A percentile compares a stretch with the other conserved stretches of the same genome.
Conservation (phyloP, 164 flowering plant species). For the Saururus chinensis region DNA sequence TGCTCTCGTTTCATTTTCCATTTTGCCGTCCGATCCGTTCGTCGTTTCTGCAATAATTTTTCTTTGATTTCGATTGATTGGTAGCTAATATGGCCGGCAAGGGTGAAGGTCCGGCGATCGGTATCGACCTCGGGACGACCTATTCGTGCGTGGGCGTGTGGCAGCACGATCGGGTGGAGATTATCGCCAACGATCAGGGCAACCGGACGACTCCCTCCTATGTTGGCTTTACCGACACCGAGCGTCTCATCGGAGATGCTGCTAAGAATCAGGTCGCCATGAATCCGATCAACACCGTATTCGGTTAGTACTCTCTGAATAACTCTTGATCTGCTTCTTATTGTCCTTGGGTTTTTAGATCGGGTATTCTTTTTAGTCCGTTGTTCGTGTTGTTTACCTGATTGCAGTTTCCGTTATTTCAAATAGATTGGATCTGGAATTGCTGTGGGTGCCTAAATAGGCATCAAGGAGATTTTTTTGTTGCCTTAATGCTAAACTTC, state of each 20-base stretch:
- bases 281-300: slow-evolving; percentile 47
- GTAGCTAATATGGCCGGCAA: slow-evolving; percentile 12
- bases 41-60: neutral
- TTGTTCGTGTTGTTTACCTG: too few relatives aligned
- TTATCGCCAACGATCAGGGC: slow-evolving; percentile 41
- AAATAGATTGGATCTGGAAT: too few relatives aligned
- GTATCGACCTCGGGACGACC: slow-evolving; percentile 47
- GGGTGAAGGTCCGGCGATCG: slow-evolving; percentile 30
- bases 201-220: slow-evolving; percentile 52
- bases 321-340: neutral
- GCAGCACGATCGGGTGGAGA: slow-evolving; percentile 45
- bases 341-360: neutral
- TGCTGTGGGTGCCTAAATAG: too few relatives aligned
- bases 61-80: neutral
- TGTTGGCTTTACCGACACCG: slow-evolving; percentile 39
- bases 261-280: slow-evolving; percentile 49
- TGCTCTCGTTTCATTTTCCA: too few relatives aligned
- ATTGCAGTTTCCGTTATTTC: too few relatives aligned
- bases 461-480: too few relatives aligned
- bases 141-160: slow-evolving; percentile 52
- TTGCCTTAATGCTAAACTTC: too few relatives aligned
- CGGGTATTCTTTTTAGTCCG: too few relatives aligned
- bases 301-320: slow-evolving; percentile 19
- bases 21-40: too few relatives aligned
- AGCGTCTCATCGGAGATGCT: slow-evolving; percentile 41